Evolutionary conservation across 352 stramenopile species (phyloP).

Genomic region (Globisporangium nagaii): DNA sequence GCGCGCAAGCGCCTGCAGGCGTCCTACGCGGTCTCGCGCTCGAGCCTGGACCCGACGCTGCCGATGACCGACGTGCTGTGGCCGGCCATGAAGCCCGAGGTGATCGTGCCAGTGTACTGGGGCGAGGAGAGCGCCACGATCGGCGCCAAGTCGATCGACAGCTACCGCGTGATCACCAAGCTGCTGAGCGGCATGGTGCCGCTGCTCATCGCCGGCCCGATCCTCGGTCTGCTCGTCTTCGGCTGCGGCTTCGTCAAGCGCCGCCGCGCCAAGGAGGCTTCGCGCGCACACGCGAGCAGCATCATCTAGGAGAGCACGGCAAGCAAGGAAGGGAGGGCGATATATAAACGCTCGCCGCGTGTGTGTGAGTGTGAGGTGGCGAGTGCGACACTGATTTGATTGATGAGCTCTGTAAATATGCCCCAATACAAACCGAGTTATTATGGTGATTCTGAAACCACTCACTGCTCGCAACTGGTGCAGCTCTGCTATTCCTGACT

Average conservation of each 20-base stretch:
- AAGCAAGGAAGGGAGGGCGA: too few relatives aligned
- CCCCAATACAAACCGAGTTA: too few relatives aligned
- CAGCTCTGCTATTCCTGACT: neutral
- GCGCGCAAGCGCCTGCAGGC: conserved; percentile 56
- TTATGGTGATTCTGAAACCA: conserved; percentile 1
- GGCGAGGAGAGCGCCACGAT: conserved; percentile 45
- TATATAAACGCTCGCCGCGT: neutral
- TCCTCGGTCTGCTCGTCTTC: conserved; percentile 33
- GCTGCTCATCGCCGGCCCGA: conserved; percentile 47
- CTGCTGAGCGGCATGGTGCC: conserved; percentile 50
- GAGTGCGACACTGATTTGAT: neutral
- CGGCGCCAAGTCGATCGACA: conserved; percentile 27
- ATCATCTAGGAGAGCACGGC: too few relatives aligned
- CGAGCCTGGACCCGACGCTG: conserved; percentile 20
- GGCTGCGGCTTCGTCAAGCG: conserved; percentile 42
- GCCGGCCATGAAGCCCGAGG: conserved; percentile 39
- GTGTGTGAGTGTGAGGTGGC: neutral
- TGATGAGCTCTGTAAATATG: neutral
- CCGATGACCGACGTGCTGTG: conserved; percentile 67
- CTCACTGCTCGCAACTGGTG: neutral
- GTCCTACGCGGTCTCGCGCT: conserved; percentile 47
- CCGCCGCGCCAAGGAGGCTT: conserved; percentile 20
- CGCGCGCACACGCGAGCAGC: conserved; percentile 18
- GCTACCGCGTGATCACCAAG: conserved; percentile 41
- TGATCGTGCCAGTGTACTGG: conserved; percentile 61